Evolutionary conservation across 2,329 filamentous ascomycete species (phyloP).

Genomic region (Bimuria novae-zelandiae): DNA sequence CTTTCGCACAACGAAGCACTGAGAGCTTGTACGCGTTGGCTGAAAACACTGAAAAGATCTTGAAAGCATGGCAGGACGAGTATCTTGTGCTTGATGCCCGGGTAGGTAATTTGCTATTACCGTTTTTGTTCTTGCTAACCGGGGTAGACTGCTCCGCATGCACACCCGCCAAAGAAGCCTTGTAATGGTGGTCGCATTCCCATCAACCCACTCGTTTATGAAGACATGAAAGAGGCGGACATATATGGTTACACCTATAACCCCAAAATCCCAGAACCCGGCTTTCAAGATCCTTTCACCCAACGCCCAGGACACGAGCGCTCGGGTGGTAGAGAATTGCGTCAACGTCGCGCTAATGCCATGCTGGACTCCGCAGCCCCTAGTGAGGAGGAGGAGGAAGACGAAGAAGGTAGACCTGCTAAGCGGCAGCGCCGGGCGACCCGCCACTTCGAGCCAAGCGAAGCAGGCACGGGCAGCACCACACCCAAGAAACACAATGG

Average conservation of each 20-base stretch:
- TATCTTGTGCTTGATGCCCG: constrained; percentile 59
- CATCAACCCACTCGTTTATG: constrained; percentile 54
- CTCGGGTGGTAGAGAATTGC: constrained; percentile 52
- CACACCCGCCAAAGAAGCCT: constrained; percentile 56
- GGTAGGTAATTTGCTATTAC: constrained; percentile 23
- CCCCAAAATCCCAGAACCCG: constrained; percentile 51
- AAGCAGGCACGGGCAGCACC: constrained; percentile 34
- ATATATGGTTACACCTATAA: constrained; percentile 65
- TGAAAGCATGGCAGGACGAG: constrained; percentile 63
- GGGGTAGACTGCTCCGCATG: constrained; percentile 55
- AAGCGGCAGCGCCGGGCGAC: constrained; percentile 44
- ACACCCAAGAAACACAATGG: constrained; percentile 42
- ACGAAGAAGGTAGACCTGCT: constrained; percentile 34
- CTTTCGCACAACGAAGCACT: constrained; percentile 50
- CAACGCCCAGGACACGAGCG: constrained; percentile 55
- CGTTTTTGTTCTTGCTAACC: constrained; percentile 15
- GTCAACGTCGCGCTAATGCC: constrained; percentile 50
- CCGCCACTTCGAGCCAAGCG: constrained; percentile 40
- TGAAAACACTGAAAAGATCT: constrained; percentile 56
- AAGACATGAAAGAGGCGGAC: constrained; percentile 64
- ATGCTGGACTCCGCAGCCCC: constrained; percentile 43
- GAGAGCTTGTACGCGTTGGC: constrained; percentile 62
- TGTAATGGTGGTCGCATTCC: constrained; percentile 55
- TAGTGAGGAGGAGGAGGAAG: constrained; percentile 46
- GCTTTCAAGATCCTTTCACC: constrained; percentile 61